Evolutionary conservation across 176 grass and related monocot species (phyloP).

Genomic region (Aegilops sharonensis): DNA sequence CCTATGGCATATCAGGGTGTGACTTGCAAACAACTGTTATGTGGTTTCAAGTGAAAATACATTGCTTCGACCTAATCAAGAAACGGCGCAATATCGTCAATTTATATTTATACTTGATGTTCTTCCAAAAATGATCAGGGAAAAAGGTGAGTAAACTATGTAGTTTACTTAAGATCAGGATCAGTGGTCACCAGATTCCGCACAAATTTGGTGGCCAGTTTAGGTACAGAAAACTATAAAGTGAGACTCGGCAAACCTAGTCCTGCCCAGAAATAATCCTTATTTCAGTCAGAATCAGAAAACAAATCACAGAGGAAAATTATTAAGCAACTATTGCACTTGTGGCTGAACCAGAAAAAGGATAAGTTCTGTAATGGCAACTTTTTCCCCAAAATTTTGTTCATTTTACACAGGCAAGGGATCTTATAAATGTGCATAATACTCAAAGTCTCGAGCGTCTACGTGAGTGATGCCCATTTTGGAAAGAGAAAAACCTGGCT

Average conservation of each 20-base stretch:
- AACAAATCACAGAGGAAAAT: not conserved
- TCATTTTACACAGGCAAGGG: not conserved
- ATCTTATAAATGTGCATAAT: not conserved
- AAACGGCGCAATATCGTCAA: not conserved
- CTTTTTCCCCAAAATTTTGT: not conserved
- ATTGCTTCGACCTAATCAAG: not conserved
- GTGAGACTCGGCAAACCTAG: not conserved
- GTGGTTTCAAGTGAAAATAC: slow-evolving; percentile 1
- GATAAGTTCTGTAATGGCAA: not conserved
- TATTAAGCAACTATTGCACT: not conserved
- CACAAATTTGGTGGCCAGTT: slow-evolving; percentile 1
- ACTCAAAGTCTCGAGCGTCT: not conserved
- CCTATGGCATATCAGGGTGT: not conserved
- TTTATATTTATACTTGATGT: slow-evolving; percentile 8
- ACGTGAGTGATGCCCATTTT: not conserved
- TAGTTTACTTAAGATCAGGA: not conserved
- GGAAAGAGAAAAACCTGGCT: not conserved
- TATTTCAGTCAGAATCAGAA: not conserved
- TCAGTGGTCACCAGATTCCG: not conserved
- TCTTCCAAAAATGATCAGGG: not conserved
- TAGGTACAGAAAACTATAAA: not conserved
- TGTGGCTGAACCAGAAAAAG: not conserved
- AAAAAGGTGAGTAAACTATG: not conserved
- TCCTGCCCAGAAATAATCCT: not conserved
- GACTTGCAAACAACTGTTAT: not conserved